Evolutionary conservation across 1,284 basidiomycete genomes (phyloP).

Genomic region (Agaricales sp.): DNA sequence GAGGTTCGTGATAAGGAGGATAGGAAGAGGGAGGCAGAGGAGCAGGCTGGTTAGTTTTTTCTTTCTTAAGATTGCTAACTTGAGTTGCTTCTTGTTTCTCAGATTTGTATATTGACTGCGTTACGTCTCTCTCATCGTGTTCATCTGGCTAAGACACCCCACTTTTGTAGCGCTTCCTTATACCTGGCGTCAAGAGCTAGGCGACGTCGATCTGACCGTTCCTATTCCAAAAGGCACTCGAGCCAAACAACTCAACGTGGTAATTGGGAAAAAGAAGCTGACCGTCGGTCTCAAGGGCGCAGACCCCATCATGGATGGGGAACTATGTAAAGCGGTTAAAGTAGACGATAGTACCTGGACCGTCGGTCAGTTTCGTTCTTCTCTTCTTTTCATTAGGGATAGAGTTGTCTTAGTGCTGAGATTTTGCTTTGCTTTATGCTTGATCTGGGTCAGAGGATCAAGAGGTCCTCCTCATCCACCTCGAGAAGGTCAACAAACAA

Average conservation of each 20-base stretch:
- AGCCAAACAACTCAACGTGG: conserved; percentile 65
- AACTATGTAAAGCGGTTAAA: conserved; percentile 89
- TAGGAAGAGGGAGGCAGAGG: conserved; percentile 58
- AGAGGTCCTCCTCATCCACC: conserved; percentile 60
- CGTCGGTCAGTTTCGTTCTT: conserved; percentile 47
- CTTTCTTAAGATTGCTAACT: conserved; percentile 10
- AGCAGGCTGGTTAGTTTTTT: conserved; percentile 71
- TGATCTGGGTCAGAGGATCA: conserved; percentile 63
- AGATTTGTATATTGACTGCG: not conserved
- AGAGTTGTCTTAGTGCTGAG: conserved; percentile 7
- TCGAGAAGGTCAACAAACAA: conserved; percentile 82
- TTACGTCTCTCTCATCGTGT: not conserved
- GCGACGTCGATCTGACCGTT: conserved; percentile 77
- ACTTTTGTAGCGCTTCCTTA: conserved; percentile 71
- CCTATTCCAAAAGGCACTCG: conserved; percentile 85
- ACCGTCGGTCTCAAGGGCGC: conserved; percentile 80
- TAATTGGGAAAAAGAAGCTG: conserved; percentile 75
- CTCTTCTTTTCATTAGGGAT: conserved; percentile 5
- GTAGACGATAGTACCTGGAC: conserved; percentile 98
- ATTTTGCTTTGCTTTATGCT: conserved; percentile 1
- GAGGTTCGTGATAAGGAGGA: conserved; percentile 63
- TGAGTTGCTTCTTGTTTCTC: conserved; percentile 5
- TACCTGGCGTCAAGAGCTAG: conserved; percentile 85
- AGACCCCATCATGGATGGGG: conserved; percentile 81
- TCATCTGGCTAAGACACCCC: not conserved